Evolutionary conservation across 345 rosid species (phyloP).

Genomic region (Eutrema japonicum): DNA sequence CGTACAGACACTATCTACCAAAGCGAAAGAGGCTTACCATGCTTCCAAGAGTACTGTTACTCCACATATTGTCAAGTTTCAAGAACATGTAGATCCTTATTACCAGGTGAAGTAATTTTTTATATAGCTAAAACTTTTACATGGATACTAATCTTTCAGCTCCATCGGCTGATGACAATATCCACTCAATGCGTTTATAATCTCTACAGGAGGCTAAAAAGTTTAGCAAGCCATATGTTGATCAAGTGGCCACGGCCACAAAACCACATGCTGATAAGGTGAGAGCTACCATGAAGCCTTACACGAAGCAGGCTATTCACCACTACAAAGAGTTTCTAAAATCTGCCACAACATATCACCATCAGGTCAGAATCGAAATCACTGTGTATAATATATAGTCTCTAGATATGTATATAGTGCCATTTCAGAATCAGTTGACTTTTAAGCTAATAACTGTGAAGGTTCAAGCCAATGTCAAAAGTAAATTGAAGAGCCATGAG

Average conservation of each 20-base stretch:
- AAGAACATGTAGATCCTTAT: constrained; percentile 42
- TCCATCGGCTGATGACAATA: not conserved
- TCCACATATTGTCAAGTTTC: constrained; percentile 65
- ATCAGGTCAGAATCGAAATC: constrained; percentile 63
- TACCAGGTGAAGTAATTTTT: constrained; percentile 34
- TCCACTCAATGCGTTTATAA: not conserved
- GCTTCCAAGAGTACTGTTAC: constrained; percentile 61
- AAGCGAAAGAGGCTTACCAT: constrained; percentile 54
- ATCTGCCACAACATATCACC: constrained; percentile 82
- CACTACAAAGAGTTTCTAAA: constrained; percentile 74
- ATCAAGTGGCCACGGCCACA: constrained; percentile 73
- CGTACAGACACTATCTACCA: constrained; percentile 57
- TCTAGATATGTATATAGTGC: constrained; percentile 18
- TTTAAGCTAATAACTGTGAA: constrained; percentile 46
- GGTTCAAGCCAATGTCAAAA: constrained; percentile 71
- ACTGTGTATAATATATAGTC: constrained; percentile 55
- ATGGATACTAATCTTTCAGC: not conserved
- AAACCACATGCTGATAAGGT: constrained; percentile 89
- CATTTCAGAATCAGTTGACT: constrained; percentile 47
- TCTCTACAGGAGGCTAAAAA: constrained; percentile 71
- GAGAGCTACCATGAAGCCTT: constrained; percentile 71
- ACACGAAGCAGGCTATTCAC: constrained; percentile 60
- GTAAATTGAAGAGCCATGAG: constrained; percentile 71
- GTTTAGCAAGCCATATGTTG: constrained; percentile 83
- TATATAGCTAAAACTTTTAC: not conserved